Conservation (phyloP, 1,284 basidiomycete genomes). For the Fomitiporia mediterranea region DNA sequence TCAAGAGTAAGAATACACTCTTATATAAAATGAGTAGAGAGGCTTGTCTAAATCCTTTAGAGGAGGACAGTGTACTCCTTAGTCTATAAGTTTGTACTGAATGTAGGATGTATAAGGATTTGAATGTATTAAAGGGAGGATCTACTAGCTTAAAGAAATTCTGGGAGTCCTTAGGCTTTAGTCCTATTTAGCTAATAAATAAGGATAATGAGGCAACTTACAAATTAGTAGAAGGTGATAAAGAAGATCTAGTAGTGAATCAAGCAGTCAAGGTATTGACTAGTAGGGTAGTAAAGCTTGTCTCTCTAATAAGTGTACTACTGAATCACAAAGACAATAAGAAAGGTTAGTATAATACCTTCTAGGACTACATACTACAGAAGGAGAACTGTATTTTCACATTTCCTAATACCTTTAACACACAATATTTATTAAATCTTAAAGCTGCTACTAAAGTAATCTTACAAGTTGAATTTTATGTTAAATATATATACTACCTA, state of each 20-base stretch:
- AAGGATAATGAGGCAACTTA: constrained; percentile 5
- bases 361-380: constrained; percentile 23
- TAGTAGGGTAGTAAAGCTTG: constrained; percentile 30
- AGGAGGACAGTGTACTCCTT: constrained; percentile 14
- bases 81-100: constrained; percentile 24
- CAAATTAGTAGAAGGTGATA: background rate
- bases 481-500: background rate
- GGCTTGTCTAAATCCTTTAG: constrained; percentile 18
- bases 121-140: constrained; percentile 27
- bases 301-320: constrained; percentile 29
- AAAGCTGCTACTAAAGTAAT: background rate
- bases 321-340: constrained; percentile 35
- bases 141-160: background rate
- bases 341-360: constrained; percentile 26
- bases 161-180: background rate
- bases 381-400: background rate
- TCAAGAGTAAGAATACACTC: constrained; percentile 6
- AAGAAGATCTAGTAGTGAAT: constrained; percentile 22
- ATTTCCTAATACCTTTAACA: constrained; percentile 18
- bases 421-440: constrained; percentile 1
- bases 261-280: constrained; percentile 25
- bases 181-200: background rate
- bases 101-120: constrained; percentile 29
- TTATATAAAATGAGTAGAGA: constrained; percentile 20
- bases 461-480: background rate